These are phyloP conservation scores for Domatiomyces globalis DNA, from an alignment of 2,329 filamentous ascomycete species.

Conservation along the genomic window DNA sequence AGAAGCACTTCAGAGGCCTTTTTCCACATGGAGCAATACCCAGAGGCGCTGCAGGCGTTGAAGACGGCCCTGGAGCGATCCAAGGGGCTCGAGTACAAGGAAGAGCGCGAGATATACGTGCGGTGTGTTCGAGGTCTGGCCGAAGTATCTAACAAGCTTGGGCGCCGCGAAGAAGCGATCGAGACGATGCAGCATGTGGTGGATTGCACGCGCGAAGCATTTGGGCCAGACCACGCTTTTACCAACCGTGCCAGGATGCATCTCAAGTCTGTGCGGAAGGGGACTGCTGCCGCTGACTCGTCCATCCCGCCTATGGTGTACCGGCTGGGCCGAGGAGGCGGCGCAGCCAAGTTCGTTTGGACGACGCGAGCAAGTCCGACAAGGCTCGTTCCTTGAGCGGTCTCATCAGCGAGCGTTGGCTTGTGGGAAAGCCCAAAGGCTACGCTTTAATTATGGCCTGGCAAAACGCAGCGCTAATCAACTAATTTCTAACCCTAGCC, in stretches of 20 bases:
- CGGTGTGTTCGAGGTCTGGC: constrained; percentile 16
- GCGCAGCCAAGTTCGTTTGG: constrained; percentile 18
- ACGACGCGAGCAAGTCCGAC: constrained; percentile 16
- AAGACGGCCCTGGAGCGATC: constrained; percentile 14
- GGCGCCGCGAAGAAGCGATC: constrained; percentile 13
- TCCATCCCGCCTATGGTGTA: constrained; percentile 18
- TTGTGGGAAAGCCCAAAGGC: too few relatives aligned
- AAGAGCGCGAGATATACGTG: constrained; percentile 19
- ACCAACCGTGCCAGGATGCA: constrained; percentile 17
- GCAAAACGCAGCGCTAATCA: too few relatives aligned
- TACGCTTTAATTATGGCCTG: too few relatives aligned
- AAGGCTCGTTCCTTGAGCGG: constrained; percentile 10
- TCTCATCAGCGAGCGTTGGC: neutral
- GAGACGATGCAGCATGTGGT: constrained; percentile 17
- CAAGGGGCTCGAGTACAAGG: constrained; percentile 8
- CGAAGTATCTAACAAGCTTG: constrained; percentile 15
- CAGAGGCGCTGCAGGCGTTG: constrained; percentile 12
- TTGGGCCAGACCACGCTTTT: constrained; percentile 17
- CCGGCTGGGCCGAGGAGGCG: constrained; percentile 15
- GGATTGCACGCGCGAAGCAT: constrained; percentile 14
- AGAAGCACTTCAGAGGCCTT: constrained; percentile 17
- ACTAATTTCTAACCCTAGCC: too few relatives aligned
- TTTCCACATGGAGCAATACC: constrained; percentile 15
- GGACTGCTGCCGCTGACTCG: constrained; percentile 7
- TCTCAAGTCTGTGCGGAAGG: constrained; percentile 16